These are phyloP conservation scores for Tulasnella sp. DNA, from an alignment of 768 basidiomycete species.

Conservation along the genomic window DNA sequence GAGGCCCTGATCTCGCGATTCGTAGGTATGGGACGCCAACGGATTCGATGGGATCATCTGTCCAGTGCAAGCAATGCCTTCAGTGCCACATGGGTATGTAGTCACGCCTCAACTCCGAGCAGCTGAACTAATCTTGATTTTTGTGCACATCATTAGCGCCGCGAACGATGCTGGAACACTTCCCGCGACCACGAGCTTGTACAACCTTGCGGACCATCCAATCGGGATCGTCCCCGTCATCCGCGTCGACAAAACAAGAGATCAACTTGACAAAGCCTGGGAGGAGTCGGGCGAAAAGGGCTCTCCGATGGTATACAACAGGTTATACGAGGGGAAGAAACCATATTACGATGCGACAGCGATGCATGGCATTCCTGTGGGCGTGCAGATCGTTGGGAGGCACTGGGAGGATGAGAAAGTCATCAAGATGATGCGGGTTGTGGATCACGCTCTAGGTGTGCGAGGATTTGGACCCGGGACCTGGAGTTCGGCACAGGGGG, in stretches of 20 bases:
- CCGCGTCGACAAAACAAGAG: conserved; percentile 49
- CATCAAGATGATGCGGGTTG: conserved; percentile 61
- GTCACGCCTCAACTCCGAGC: not conserved
- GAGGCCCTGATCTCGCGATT: not conserved
- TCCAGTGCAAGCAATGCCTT: conserved; percentile 63
- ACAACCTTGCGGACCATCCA: conserved; percentile 65
- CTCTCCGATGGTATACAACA: conserved; percentile 47
- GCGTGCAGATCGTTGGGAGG: conserved; percentile 67
- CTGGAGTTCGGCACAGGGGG: conserved; percentile 23
- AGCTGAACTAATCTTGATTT: not conserved
- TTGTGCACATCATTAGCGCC: not conserved
- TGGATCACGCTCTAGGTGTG: conserved; percentile 55
- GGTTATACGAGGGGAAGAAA: conserved; percentile 39
- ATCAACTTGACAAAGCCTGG: conserved; percentile 54
- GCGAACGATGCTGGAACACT: conserved; percentile 39
- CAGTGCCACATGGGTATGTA: conserved; percentile 53
- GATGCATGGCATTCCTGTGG: conserved; percentile 71
- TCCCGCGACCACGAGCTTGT: conserved; percentile 49
- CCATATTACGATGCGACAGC: conserved; percentile 53
- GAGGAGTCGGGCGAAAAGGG: conserved; percentile 34
- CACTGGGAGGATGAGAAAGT: conserved; percentile 80
- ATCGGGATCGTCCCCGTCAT: conserved; percentile 68
- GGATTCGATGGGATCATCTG: conserved; percentile 62
- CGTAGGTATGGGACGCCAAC: conserved; percentile 57
- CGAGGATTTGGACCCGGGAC: conserved; percentile 54